Evolutionary conservation across 495 filamentous ascomycete genomes (phyloP).

Genomic region (Aspergillus carlsbadensis): DNA sequence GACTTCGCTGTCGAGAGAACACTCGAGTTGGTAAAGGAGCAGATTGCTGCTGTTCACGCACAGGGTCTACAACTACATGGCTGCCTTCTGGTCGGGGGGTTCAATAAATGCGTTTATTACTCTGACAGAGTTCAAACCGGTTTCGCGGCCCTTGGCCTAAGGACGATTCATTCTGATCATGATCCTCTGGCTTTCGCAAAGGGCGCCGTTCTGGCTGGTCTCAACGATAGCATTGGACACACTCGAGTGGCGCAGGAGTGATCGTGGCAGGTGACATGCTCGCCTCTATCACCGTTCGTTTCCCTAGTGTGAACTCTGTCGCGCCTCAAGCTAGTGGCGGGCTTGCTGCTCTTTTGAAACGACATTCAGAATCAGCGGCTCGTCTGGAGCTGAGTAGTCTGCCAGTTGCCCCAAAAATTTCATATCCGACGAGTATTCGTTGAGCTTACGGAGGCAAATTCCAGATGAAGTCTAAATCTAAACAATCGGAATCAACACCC

Average conservation of each 20-base stretch:
- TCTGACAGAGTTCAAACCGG: background rate
- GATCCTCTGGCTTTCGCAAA: background rate
- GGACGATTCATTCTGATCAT: background rate
- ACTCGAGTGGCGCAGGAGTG: too few species aligned
- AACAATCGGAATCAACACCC: constrained; percentile 25
- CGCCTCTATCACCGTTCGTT: too few species aligned
- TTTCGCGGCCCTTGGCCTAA: background rate
- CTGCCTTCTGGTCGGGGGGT: background rate
- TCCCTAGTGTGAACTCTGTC: too few species aligned
- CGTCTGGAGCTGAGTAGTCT: too few species aligned
- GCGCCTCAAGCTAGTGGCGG: too few species aligned
- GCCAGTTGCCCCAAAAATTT: too few species aligned
- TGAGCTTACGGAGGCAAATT: constrained; percentile 22
- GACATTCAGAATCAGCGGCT: too few species aligned
- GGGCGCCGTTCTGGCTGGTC: background rate
- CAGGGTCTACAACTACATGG: background rate
- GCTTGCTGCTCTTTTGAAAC: too few species aligned
- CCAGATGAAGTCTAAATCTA: constrained; percentile 37
- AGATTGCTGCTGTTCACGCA: background rate
- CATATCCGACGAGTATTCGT: too few species aligned
- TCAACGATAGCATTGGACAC: background rate
- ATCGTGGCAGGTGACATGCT: too few species aligned
- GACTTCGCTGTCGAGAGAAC: background rate
- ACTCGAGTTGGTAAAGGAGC: background rate
- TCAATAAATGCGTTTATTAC: background rate